Evolutionary conservation across 2,329 filamentous ascomycete genomes (phyloP), one percentile per base, ranked within the genome.

Genomic region (Neofusicoccum laricinum): DNA sequence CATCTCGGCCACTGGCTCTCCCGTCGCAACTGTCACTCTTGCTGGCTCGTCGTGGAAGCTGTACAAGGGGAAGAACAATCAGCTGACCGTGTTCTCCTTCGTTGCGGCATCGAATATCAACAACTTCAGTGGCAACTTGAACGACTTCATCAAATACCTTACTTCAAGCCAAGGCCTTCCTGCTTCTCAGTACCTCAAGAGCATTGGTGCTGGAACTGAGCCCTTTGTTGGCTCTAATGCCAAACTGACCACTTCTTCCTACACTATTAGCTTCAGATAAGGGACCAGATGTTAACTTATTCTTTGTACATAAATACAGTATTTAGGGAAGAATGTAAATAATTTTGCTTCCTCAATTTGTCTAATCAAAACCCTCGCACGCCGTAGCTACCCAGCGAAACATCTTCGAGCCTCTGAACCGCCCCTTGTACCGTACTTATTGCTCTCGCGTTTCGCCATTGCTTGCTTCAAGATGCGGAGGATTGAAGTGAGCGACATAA

Each of bases 81-180:
- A 76, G 58, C 87, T 81, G 73, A 84, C 80, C 3, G 87, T 90
- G 8, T 89, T 82, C 77, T 86, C 83, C 69, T 90, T 87, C 67
- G 83, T 87, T 5, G 82, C 83, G 0, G 64, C 67, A 15, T 79
- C 73, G 46, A 73, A 81, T 36, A 75, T 84, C n/a, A 80, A 76
- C 21, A 80, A 68, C 73, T 90, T 86, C 75, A 79, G 77, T 45
- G 86, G 82, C 30, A 85, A 90, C 71, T 70, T 89, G 67, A 80
- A 80, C 68, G 75, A 79, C 5, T 90, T 90, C 76, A 77, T 86
- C 67, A 79, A 76, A 6, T 88, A 88, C 71, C 76, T 90, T 25
- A 78, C 77, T 25, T 67, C 68, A 25, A 80, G 76, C 69, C 77
- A 87, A 68, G 80, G 81, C 1, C 76, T 85, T 50, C 72, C 80